Evolutionary conservation across 768 basidiomycete species (phyloP).

Genomic region (Strobilomyces confusus): DNA sequence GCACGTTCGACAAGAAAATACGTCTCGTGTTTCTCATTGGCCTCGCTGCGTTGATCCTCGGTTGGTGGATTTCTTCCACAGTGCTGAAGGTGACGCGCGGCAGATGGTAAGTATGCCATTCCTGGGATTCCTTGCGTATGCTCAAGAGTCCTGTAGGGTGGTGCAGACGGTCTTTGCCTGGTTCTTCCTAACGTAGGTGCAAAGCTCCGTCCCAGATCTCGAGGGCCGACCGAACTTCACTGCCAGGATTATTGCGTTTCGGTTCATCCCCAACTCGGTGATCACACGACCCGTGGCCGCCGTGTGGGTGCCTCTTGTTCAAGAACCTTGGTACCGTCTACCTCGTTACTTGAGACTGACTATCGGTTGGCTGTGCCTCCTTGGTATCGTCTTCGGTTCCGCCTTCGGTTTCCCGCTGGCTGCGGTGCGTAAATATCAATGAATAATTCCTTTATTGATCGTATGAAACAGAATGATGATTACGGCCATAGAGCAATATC

Average conservation of each 20-base stretch:
- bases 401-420: conserved; percentile 76
- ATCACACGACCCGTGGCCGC: conserved; percentile 69
- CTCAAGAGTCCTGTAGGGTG: conserved; percentile 45
- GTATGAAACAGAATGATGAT: conserved; percentile 45
- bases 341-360: conserved; percentile 51
- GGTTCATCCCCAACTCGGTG: conserved; percentile 72
- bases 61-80: conserved; percentile 83
- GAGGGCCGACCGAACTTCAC: not conserved
- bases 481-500: conserved; percentile 81
- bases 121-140: not conserved
- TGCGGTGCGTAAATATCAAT: conserved; percentile 36
- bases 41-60: conserved; percentile 61
- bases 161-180: conserved; percentile 81
- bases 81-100: conserved; percentile 65
- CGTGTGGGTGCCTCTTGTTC: conserved; percentile 63
- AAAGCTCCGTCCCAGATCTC: conserved; percentile 1
- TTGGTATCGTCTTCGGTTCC: conserved; percentile 79
- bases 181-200: conserved; percentile 67
- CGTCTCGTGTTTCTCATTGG: conserved; percentile 47
- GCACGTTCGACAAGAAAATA: conserved; percentile 18
- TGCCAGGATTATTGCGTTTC: conserved; percentile 70
- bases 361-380: conserved; percentile 72
- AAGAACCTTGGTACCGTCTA: conserved; percentile 65
- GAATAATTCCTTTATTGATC: conserved; percentile 13
- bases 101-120: conserved; percentile 52